These are phyloP conservation scores for Cardamine occulta DNA, from an alignment of 345 rosid species.

Conservation along the genomic window DNA sequence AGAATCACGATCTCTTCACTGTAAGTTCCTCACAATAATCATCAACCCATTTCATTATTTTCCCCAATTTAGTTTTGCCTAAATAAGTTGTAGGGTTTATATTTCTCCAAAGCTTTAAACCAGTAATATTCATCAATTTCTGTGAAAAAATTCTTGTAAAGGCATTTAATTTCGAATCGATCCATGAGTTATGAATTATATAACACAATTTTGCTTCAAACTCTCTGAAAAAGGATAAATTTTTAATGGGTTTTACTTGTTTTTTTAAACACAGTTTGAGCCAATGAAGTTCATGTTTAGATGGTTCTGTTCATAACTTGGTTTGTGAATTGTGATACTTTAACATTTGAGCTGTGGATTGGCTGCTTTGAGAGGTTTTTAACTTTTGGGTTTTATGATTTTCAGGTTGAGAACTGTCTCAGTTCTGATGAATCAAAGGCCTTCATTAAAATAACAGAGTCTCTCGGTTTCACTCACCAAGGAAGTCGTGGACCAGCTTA, in stretches of 20 bases:
- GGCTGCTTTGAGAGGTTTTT: not conserved
- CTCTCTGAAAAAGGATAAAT: not conserved
- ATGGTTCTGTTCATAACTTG: not conserved
- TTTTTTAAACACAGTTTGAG: not conserved
- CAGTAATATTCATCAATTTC: not conserved
- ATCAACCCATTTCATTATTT: not conserved
- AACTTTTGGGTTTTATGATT: not conserved
- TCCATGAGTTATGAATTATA: not conserved
- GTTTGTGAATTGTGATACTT: not conserved
- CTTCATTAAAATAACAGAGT: constrained; percentile 69
- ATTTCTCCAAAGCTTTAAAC: not conserved
- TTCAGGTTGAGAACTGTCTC: constrained; percentile 76
- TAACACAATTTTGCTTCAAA: not conserved
- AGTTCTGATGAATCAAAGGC: constrained; percentile 68
- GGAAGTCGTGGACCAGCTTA: constrained; percentile 91
- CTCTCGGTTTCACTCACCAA: constrained; percentile 81
- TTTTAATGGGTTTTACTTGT: not conserved
- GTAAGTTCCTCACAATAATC: constrained; percentile 42
- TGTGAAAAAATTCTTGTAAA: not conserved
- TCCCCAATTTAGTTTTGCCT: not conserved
- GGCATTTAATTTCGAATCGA: not conserved
- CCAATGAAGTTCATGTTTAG: not conserved
- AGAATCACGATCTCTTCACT: constrained; percentile 73
- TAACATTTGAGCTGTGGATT: not conserved
- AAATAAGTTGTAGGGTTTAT: constrained; percentile 3